These are phyloP conservation scores for Penicillium sclerotigenum DNA, from an alignment of 2,329 filamentous ascomycete genomes.

Conservation along the genomic window DNA sequence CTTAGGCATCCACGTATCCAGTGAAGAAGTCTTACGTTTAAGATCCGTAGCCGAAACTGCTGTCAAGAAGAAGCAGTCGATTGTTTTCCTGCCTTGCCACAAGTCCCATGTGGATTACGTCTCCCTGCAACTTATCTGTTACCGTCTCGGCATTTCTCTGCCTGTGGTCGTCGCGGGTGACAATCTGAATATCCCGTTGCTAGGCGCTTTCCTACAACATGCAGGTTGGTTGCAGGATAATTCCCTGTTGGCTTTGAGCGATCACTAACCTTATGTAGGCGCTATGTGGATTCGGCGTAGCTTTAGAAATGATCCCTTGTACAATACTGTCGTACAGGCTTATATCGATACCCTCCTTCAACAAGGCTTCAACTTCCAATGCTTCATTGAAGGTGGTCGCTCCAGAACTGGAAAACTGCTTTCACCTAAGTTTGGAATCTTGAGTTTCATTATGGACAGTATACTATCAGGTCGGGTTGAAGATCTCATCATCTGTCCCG, in stretches of 20 bases:
- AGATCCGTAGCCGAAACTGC: constrained; percentile 79
- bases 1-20: constrained; percentile 80
- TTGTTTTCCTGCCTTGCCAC: constrained; percentile 93
- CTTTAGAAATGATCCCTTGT: constrained; percentile 88
- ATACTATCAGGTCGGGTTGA: constrained; percentile 82
- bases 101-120: constrained; percentile 96
- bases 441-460: constrained; percentile 88
- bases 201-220: constrained; percentile 88
- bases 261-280: constrained; percentile 42
- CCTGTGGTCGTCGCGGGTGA: constrained; percentile 93
- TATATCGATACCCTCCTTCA: constrained; percentile 93
- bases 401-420: constrained; percentile 91
- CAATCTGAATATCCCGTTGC: constrained; percentile 89
- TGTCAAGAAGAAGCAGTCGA: constrained; percentile 83
- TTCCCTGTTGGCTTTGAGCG: background rate
- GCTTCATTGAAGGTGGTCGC: constrained; percentile 93
- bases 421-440: constrained; percentile 90
- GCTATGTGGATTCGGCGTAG: constrained; percentile 94
- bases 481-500: constrained; percentile 89
- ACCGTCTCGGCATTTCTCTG: constrained; percentile 80
- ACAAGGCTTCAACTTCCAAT: constrained; percentile 91
- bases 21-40: constrained; percentile 83
- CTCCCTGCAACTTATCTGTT: constrained; percentile 91
- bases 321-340: constrained; percentile 87
- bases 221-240: constrained; percentile 54